Base-by-base conservation (phyloP, 306 rosid genomes). In the Sphenostylis stenocarpa region DNA sequence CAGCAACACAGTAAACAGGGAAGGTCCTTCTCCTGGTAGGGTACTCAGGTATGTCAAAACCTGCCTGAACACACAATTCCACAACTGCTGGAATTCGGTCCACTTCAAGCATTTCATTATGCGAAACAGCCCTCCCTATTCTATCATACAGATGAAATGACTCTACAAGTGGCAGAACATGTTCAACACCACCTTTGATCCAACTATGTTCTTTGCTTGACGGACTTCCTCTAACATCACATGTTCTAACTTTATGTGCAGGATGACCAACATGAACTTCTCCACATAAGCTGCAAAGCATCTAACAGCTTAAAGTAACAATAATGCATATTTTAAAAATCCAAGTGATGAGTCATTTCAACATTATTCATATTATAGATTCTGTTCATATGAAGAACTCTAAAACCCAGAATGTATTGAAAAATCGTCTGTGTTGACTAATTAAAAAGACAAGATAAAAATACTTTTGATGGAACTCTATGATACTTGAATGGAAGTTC, bases 71-170 rank as follows among this genome's bases (percentile, higher is more conserved):
- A 66, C 92, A 88, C 70, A 90, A 76, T 80, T 90, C 96, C 48
- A 90, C 90, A 80, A 88, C 68, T 64, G 91, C 92, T 17, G 96
- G 89, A 77, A 90, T 85, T 61, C 84, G 82, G 78, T 90, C 96
- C 55, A 90, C 96, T 63, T 75, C 63, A 24, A 90, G 88, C 81
- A 77, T 85, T 80, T 90, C 96, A 28, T 85, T 82, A 82, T 88
- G 96, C 26, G 93, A 83, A 77, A 90, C 91, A 19, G 93, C 91
- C 81, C 96, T 86, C 45, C 91, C 92, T 73, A 85, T 76, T 69
- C 91, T 75, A 70, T 90, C 92, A 72, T 90, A 90, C 49, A 88
- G 79, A 84, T 90, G 96, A 77, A 84, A 90, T 57, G 96, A 90
- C 70, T 86, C 90, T 24, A 88, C 83, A 33, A 41, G 79, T 26